A percentile compares a stretch with the other conserved stretches of the same genome.
These are phyloP conservation scores for Leishmania tropica DNA, from an alignment of 208 protist genomes.

Conservation along the genomic window DNA sequence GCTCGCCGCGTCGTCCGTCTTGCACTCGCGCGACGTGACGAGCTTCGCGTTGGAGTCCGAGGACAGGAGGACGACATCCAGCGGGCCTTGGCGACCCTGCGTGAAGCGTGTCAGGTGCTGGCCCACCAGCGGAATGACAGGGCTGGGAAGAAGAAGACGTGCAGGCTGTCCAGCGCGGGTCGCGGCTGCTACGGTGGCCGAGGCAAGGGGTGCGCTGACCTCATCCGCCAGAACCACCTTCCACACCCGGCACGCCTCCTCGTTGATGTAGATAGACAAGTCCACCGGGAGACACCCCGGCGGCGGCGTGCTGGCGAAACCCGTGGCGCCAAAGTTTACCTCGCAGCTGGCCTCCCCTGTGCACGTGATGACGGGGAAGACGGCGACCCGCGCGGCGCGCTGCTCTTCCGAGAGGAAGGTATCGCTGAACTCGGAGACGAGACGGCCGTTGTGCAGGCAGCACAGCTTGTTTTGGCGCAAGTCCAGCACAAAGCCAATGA, in stretches of 20 bases:
- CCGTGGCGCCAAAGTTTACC: slow-evolving; percentile 86
- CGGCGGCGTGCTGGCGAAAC: slow-evolving; percentile 58
- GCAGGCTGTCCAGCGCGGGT: background rate
- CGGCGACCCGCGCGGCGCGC: slow-evolving; percentile 29
- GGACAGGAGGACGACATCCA: slow-evolving; percentile 58
- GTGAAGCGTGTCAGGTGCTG: slow-evolving; percentile 19
- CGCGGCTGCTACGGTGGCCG: background rate
- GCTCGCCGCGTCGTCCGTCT: slow-evolving; percentile 56
- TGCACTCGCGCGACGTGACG: slow-evolving; percentile 21
- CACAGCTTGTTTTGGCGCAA: slow-evolving; percentile 57
- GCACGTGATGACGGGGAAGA: slow-evolving; percentile 63
- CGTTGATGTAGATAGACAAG: slow-evolving; percentile 59
- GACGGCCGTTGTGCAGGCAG: slow-evolving; percentile 76
- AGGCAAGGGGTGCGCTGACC: slow-evolving; percentile 21
- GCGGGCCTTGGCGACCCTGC: slow-evolving; percentile 57
- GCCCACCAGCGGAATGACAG: slow-evolving; percentile 14
- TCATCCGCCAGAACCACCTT: slow-evolving; percentile 50
- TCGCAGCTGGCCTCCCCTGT: slow-evolving; percentile 49
- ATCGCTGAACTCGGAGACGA: slow-evolving; percentile 64
- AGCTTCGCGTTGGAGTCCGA: slow-evolving; percentile 39
- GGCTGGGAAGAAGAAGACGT: slow-evolving; percentile 12
- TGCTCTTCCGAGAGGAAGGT: slow-evolving; percentile 35
- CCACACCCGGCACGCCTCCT: slow-evolving; percentile 59
- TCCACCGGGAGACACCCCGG: slow-evolving; percentile 76
- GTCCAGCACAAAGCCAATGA: slow-evolving; percentile 86